A percentile compares a stretch with the other conserved stretches of the same genome.
These are phyloP conservation scores for Phytophthora hybrid DNA, from an alignment of 352 stramenopile genomes.

Conservation along the genomic window DNA sequence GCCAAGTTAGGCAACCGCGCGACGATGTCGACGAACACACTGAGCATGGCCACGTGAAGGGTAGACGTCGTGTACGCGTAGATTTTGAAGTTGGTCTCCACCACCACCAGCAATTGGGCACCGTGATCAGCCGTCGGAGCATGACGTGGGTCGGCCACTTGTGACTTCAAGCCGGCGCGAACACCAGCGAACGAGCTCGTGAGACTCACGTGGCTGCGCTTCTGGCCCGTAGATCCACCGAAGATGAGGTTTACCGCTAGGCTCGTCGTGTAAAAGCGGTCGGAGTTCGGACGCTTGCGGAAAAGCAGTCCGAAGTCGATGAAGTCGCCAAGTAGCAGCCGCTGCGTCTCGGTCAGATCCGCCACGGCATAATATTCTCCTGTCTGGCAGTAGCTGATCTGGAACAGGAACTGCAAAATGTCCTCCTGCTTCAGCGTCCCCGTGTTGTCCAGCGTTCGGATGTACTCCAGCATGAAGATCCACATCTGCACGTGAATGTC, in stretches of 20 bases:
- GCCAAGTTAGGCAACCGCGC: conserved; percentile 91
- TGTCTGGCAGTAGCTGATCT: conserved; percentile 91
- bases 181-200: conserved; percentile 58
- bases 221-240: conserved; percentile 73
- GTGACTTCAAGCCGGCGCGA: conserved; percentile 52
- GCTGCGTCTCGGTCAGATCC: conserved; percentile 80
- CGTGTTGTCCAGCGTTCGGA: conserved; percentile 82
- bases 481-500: conserved; percentile 93
- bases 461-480: conserved; percentile 93
- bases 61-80: conserved; percentile 92
- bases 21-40: conserved; percentile 92
- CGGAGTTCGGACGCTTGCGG: conserved; percentile 56
- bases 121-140: conserved; percentile 46
- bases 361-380: conserved; percentile 85
- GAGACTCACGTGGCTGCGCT: conserved; percentile 56
- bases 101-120: conserved; percentile 38
- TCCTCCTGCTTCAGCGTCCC: conserved; percentile 84
- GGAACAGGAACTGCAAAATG: conserved; percentile 91
- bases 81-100: conserved; percentile 89
- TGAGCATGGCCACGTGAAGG: conserved; percentile 93
- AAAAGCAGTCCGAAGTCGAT: conserved; percentile 90
- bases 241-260: conserved; percentile 93
- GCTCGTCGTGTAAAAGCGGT: conserved; percentile 91
- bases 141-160: conserved; percentile 46
- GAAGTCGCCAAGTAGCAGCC: conserved; percentile 84